A percentile compares a stretch with the other conserved stretches of the same genome.
phyloP scores from a whole-genome alignment of 2,329 filamentous ascomycete genomes.

The Pseudophaeomoniella oleicola region DNA sequence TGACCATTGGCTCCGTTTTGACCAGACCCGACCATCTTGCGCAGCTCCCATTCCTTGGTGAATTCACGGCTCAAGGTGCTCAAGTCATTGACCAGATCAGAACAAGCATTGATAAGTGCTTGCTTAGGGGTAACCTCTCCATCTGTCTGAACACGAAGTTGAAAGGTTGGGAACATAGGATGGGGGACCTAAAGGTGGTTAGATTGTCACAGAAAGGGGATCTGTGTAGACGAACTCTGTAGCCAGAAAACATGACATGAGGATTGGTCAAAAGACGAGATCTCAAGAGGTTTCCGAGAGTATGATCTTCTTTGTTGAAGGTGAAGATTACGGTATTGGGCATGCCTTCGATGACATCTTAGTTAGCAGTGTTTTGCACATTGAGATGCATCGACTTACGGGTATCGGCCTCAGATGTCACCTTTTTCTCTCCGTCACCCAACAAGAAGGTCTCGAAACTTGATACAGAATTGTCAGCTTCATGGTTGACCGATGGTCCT shows the following conservation, averaged over 20 bases:
- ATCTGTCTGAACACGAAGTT: slow-evolving; percentile 81
- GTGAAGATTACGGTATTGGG: slow-evolving; percentile 92
- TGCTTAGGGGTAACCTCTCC: slow-evolving; percentile 80
- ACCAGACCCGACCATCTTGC: slow-evolving; percentile 63
- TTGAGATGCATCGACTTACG: slow-evolving; percentile 42
- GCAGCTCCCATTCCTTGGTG: slow-evolving; percentile 79
- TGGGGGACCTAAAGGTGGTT: slow-evolving; percentile 22
- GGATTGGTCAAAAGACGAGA: slow-evolving; percentile 72
- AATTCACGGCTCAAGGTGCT: slow-evolving; percentile 73
- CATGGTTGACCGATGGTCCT: neutral
- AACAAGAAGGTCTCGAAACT: slow-evolving; percentile 83
- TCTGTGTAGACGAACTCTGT: slow-evolving; percentile 52
- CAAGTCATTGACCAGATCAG: slow-evolving; percentile 68
- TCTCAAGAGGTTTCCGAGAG: slow-evolving; percentile 76
- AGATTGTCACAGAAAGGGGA: neutral
- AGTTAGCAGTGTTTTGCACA: slow-evolving; percentile 1
- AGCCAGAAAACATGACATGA: slow-evolving; percentile 79
- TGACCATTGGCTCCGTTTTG: slow-evolving; percentile 23
- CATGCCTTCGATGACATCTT: slow-evolving; percentile 44
- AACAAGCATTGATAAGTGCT: slow-evolving; percentile 65
- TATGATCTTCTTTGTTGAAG: slow-evolving; percentile 94
- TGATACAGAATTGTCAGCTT: slow-evolving; percentile 14
- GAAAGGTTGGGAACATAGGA: slow-evolving; percentile 37
- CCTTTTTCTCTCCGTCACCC: slow-evolving; percentile 79
- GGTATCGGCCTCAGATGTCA: slow-evolving; percentile 74